A percentile compares a stretch with the other conserved stretches of the same genome.
phyloP scores from a whole-genome alignment of 257 asterid species.

The Solanum peruvianum region DNA sequence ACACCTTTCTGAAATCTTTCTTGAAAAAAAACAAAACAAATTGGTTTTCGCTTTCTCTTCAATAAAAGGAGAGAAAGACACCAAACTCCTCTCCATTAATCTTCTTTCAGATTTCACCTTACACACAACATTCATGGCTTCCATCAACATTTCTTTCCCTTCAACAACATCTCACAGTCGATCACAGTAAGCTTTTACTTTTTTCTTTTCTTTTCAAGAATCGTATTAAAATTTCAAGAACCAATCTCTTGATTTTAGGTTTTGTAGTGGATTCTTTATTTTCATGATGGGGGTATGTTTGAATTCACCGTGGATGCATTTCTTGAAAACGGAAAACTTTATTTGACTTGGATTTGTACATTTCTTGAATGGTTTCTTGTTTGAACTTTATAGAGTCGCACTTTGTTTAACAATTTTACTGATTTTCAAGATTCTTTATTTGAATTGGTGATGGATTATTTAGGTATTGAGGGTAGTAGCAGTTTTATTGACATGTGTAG shows the following conservation, averaged over 20 bases:
- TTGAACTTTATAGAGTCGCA: background rate
- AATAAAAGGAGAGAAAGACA: background rate
- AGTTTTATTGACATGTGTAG: background rate
- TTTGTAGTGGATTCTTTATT: background rate
- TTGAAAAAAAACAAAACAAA: background rate
- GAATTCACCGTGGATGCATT: background rate
- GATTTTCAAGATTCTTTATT: background rate
- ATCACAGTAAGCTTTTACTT: constrained; percentile 31
- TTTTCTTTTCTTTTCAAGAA: background rate
- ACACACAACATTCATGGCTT: constrained; percentile 34
- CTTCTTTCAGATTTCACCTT: background rate
- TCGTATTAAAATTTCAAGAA: background rate
- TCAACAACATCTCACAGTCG: constrained; percentile 37
- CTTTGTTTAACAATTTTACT: background rate
- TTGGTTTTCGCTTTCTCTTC: background rate
- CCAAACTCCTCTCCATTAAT: background rate
- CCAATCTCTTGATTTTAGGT: background rate
- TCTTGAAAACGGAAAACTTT: background rate
- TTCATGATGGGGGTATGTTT: background rate
- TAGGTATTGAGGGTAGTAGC: background rate
- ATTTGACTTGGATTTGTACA: background rate
- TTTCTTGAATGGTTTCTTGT: too few species aligned
- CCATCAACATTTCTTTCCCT: constrained; percentile 53
- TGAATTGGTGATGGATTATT: background rate
- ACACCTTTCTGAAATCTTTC: background rate